Evolutionary conservation across 345 rosid species (phyloP).

Genomic region (Zanthoxylum bungeanum): DNA sequence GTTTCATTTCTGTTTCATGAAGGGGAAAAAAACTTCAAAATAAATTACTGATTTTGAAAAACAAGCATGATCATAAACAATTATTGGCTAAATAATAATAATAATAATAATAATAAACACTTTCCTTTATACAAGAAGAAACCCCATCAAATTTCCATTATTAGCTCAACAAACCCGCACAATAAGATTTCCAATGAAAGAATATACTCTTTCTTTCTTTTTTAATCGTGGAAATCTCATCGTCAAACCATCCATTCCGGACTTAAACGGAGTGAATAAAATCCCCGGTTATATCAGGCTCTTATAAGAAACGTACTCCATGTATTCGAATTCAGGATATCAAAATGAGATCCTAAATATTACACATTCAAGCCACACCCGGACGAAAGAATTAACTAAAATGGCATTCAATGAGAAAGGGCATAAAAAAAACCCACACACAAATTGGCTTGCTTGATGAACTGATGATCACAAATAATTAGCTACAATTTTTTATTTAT

Average conservation of each 20-base stretch:
- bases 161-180: constrained; percentile 30
- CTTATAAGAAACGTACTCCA: too few species aligned
- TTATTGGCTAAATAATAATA: neutral
- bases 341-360: too few species aligned
- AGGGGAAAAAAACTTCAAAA: too few species aligned
- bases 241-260: too few species aligned
- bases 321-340: too few species aligned
- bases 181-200: neutral
- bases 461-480: neutral
- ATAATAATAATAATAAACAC: too few species aligned
- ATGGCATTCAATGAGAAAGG: neutral
- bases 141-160: constrained; percentile 3
- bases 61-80: neutral
- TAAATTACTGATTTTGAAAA: neutral
- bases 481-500: neutral
- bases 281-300: too few species aligned
- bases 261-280: too few species aligned
- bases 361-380: too few species aligned
- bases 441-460: neutral
- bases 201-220: neutral
- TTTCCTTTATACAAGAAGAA: too few species aligned
- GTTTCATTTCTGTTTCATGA: too few species aligned
- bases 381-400: neutral
- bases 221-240: too few species aligned
- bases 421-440: neutral